These are phyloP conservation scores for Parastagonospora avenae DNA, from an alignment of 2,329 filamentous ascomycete species.

Conservation along the genomic window DNA sequence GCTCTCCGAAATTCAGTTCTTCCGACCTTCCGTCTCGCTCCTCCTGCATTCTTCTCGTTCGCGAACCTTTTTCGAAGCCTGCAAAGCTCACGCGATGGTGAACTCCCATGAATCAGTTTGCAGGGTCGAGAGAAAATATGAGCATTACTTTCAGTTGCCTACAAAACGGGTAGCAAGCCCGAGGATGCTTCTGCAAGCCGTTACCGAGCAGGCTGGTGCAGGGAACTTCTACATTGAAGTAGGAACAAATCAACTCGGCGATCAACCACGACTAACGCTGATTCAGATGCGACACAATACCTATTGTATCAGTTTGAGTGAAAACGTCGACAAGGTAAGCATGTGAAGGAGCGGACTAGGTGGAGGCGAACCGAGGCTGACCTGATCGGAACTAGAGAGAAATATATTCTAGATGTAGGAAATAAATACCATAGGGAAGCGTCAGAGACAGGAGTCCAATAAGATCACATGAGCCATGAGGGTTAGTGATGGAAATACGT, in stretches of 20 bases:
- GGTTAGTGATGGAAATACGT: too few relatives aligned
- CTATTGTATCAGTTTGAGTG: background rate
- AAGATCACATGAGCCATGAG: too few relatives aligned
- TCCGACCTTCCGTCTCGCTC: too few relatives aligned
- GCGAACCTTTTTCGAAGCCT: background rate
- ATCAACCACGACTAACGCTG: background rate
- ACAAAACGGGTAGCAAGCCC: background rate
- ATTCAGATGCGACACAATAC: constrained; percentile 1
- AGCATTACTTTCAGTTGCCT: background rate
- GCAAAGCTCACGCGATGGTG: background rate
- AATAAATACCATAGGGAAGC: too few relatives aligned
- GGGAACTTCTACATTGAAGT: background rate
- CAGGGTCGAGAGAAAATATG: background rate
- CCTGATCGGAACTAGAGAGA: too few relatives aligned
- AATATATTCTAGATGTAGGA: too few relatives aligned
- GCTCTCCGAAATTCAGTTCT: too few relatives aligned
- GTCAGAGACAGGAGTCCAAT: too few relatives aligned
- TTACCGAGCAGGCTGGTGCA: background rate
- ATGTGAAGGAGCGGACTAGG: too few relatives aligned
- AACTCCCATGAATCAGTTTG: background rate
- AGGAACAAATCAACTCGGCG: background rate
- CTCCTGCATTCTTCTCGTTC: too few relatives aligned
- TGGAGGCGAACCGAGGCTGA: too few relatives aligned
- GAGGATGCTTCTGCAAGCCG: background rate
- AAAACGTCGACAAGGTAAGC: background rate